A percentile compares a stretch with the other conserved stretches of the same genome.
phyloP scores from a whole-genome alignment of 2,329 filamentous ascomycete genomes.

The Epichloe baconii region DNA sequence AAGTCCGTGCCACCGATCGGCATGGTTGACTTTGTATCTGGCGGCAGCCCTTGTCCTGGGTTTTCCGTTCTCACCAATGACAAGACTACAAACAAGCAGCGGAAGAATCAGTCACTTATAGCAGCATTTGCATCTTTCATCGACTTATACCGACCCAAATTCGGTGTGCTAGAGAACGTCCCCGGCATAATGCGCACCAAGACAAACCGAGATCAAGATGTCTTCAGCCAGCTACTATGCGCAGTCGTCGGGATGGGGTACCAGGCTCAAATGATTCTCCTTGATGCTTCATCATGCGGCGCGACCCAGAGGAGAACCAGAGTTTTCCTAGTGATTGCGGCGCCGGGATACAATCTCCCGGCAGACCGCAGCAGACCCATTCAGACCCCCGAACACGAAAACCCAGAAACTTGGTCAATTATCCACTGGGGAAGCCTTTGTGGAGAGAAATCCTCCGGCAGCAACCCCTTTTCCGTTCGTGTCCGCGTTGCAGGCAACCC shows the following conservation, averaged over 20 bases:
- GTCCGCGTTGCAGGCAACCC: slow-evolving; percentile 37
- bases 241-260: slow-evolving; percentile 66
- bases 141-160: slow-evolving; percentile 63
- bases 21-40: slow-evolving; percentile 55
- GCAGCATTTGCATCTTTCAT: slow-evolving; percentile 63
- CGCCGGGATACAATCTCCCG: slow-evolving; percentile 45
- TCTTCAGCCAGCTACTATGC: slow-evolving; percentile 62
- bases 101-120: slow-evolving; percentile 63
- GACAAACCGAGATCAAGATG: slow-evolving; percentile 39
- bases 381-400: slow-evolving; percentile 30
- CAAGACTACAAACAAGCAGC: slow-evolving; percentile 39
- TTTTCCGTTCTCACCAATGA: slow-evolving; percentile 54
- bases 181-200: slow-evolving; percentile 43
- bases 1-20: slow-evolving; percentile 42
- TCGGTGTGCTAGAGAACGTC: slow-evolving; percentile 69
- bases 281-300: slow-evolving; percentile 59
- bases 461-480: slow-evolving; percentile 48
- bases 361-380: slow-evolving; percentile 47
- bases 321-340: slow-evolving; percentile 59
- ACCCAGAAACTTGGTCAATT: slow-evolving; percentile 38
- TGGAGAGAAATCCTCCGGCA: slow-evolving; percentile 26
- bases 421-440: slow-evolving; percentile 47
- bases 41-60: slow-evolving; percentile 65
- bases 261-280: slow-evolving; percentile 52
- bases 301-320: slow-evolving; percentile 52